phyloP scores from a whole-genome alignment of 2,329 filamentous ascomycete genomes.

The Alternaria infectoria region DNA sequence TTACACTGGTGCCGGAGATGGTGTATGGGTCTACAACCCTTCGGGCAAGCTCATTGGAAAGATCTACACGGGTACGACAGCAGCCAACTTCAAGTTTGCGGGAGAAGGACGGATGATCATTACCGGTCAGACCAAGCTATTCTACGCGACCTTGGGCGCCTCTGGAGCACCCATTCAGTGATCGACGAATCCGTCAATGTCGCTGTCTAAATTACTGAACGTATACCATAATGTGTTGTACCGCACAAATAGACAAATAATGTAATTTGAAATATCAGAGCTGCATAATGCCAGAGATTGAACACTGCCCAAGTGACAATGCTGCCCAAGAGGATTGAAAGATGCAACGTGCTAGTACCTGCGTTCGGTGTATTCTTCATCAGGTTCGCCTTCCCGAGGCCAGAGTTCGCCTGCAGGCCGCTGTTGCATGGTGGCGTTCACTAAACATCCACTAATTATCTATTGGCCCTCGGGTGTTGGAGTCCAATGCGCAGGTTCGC shows the following conservation, averaged over 20 bases:
- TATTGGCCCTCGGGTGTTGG: background rate
- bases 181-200: background rate
- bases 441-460: background rate
- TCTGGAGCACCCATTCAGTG: slow-evolving; percentile 15
- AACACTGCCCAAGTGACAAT: background rate
- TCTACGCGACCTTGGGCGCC: slow-evolving; percentile 29
- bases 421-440: background rate
- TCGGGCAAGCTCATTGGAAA: slow-evolving; percentile 54
- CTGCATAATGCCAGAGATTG: background rate
- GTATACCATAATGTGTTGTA: background rate
- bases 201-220: background rate
- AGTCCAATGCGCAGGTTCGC: background rate
- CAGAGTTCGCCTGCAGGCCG: background rate
- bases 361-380: background rate
- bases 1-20: slow-evolving; percentile 58
- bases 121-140: slow-evolving; percentile 33
- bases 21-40: slow-evolving; percentile 58
- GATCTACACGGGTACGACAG: slow-evolving; percentile 28
- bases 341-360: background rate
- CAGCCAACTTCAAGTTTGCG: slow-evolving; percentile 33
- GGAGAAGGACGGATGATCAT: slow-evolving; percentile 32
- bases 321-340: background rate
- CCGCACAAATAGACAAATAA: background rate
- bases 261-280: background rate
- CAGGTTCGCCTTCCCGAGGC: background rate